Evolutionary conservation across 1,284 basidiomycete species (phyloP), one percentile per base, ranked within the genome.

Genomic region (Stygiomarasmius scandens): DNA sequence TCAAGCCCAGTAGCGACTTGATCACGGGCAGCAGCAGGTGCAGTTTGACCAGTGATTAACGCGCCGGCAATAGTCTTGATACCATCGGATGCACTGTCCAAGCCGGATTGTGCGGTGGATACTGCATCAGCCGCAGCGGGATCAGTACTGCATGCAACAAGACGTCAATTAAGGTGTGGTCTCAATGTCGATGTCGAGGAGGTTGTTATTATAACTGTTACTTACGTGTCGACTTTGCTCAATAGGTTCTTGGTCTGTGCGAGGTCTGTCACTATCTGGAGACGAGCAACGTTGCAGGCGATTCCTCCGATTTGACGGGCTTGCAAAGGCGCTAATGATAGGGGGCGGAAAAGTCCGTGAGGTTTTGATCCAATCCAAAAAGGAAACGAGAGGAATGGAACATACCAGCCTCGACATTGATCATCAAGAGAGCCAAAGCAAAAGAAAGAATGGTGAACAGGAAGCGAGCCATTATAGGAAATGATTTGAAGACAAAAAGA

Each of bases 61-160:
- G 75, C 67, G 50, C 64, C 60, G 10, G 69, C 74, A 52, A 77
- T 77, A 8, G 67, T 66, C 50, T 63, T 67, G 55, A 77, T 73
- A 2, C 72, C 74, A 25, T 60, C 61, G 36, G 70, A 60, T 2
- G 74, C 73, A 54, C 64, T 65, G 41, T 49, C 54, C 45, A 77
- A 61, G 16, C 69, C 71, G 48, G 59, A 52, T 53, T 64, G 54
- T 1, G 70, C 72, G 9, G 68, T 58, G 22, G 66, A 58, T 5
- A 67, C 61, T 8, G 70, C 71, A 50, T 59, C 54, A 52, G 64
- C 53, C 2, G 70, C 72, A 9, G 68, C 58, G 22, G 60, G 54
- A 53, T 67, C 59, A 23, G 50, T 52, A n/a, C 63, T 67, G 57
- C 14, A 27, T 12, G 22, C 5, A 12, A 11, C 8, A 23, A 46